Evolutionary conservation across 176 grass and related monocot species (phyloP), one percentile per base, ranked within the genome.

Genomic region (Eleusine indica): DNA sequence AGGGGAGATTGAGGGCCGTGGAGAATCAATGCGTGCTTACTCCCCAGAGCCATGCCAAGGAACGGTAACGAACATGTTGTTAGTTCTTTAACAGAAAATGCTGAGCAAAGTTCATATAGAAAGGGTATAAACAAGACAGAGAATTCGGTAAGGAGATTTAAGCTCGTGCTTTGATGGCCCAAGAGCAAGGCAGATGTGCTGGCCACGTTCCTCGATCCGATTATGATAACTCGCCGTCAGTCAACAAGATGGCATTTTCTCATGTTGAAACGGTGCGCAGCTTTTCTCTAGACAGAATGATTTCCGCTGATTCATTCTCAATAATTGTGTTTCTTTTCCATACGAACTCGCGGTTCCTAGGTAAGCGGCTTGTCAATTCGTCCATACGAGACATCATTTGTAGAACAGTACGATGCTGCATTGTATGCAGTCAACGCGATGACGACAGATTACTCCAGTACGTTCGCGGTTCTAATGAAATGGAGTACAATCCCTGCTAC

Each of bases 161-260:
- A 51, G 47, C 47, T 68, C 51, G 19, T 6, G 12, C 3, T 54
- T 12, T 10, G 29, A 29, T 43, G 49, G 12, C 32, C 15, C 32
- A 22, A 47, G 56, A 40, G 35, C 37, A 56, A 54, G 79, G 79
- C 60, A 30, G 28, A 66, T 60, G 81, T 57, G 73, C 76, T 84
- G 76, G 73, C 83, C 88, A 86, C 80, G 79, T 90, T 90, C 48
- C 58, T 7, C 7, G 19, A 22, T 82, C 79, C 79, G 29, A 82
- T 38, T 41, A 82, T 77, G 60, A 56, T 30, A 28, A 54, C 47
- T 46, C 17, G 18, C 4, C 18, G 66, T 3, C 40, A 40, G 66
- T 78, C 71, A 75, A 85, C 63, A 40, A 42, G 63, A 63, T 70
- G 63, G 16, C 64, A 63, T 63, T 71, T 73, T 7, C 51, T 21